Conservation (phyloP, 306 rosid genomes). For the Trifolium repens region DNA sequence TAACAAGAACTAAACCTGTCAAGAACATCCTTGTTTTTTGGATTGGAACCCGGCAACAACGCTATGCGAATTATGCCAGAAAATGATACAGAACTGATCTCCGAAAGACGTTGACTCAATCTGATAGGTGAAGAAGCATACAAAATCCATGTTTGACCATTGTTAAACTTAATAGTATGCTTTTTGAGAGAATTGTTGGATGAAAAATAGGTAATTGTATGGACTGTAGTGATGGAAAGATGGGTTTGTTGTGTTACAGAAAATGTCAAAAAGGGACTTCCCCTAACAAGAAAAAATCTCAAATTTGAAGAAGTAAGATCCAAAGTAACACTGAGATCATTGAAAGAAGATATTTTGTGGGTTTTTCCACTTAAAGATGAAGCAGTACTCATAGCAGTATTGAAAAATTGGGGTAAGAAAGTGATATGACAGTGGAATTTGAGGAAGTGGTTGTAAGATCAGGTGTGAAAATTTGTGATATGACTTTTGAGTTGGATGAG, state of each 20-base stretch:
- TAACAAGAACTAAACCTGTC: slow-evolving; percentile 6
- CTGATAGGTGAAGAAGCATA: background rate
- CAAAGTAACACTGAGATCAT: background rate
- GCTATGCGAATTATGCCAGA: background rate
- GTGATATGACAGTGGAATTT: no score
- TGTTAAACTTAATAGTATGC: background rate
- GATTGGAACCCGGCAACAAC: background rate
- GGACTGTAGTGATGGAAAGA: background rate
- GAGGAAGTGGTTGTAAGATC: background rate
- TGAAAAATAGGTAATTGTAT: background rate
- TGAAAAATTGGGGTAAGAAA: no score
- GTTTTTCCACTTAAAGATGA: background rate
- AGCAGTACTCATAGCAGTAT: background rate
- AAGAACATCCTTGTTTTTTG: background rate
- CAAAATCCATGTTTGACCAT: background rate
- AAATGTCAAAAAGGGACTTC: background rate
- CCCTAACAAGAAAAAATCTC: background rate
- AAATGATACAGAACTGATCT: background rate
- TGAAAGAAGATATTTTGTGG: background rate
- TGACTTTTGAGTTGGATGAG: background rate
- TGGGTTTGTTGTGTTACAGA: background rate
- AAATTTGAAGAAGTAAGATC: background rate
- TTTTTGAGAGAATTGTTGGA: background rate
- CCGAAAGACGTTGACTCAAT: background rate
- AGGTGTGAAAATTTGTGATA: background rate